Base-by-base conservation (phyloP, 2,329 filamentous ascomycete species). In the Emergomyces orientalis region DNA sequence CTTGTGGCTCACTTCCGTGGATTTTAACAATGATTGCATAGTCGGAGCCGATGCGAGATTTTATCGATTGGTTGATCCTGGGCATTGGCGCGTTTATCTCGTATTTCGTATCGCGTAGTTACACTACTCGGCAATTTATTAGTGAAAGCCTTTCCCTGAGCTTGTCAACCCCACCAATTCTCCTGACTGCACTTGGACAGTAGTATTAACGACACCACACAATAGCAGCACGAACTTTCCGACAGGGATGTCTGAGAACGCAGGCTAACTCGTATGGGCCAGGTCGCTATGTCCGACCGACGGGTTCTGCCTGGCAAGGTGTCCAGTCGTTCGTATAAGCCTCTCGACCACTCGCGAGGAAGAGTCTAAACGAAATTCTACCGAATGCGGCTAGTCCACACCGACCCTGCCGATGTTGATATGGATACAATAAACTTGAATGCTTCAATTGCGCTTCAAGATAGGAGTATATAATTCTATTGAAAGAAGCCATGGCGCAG, bases 401-500 rank as follows among this genome's bases (percentile, higher is more conserved):
- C n/a, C n/a, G 55, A 43, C 9, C 9, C 7, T 57, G 22, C 55
- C 55, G 34, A 41, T 57, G 54, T 25, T 22, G 34, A 27, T 27
- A 37, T 39, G 22, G n/a, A 9, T 17, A 7, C 32, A 6, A 55
- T 55, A 51, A n/a, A 9, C 22, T 17, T 11, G n/a, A 25, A 2
- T 7, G 30, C 17, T 32, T 39, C 30, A 34, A 22, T 57, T 39
- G 17, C n/a, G 6, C 34, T 32, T 37, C 11, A 14, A 11, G 37
- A 57, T 57, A 27, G 55, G 55, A 39, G 34, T 57, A 57, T 57
- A 57, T 57, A 57, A 43, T 49, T 49, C n/a, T 57, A 22, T 39
- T 19, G 55, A 17, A 25, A 22, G 37, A 8, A 37, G 55, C 32
- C 9, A 57, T 57, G 55, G 34, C 19, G n/a, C 19, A 17, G n/a